phyloP scores from a whole-genome alignment of 768 basidiomycete genomes.

The Amanita muscaria region DNA sequence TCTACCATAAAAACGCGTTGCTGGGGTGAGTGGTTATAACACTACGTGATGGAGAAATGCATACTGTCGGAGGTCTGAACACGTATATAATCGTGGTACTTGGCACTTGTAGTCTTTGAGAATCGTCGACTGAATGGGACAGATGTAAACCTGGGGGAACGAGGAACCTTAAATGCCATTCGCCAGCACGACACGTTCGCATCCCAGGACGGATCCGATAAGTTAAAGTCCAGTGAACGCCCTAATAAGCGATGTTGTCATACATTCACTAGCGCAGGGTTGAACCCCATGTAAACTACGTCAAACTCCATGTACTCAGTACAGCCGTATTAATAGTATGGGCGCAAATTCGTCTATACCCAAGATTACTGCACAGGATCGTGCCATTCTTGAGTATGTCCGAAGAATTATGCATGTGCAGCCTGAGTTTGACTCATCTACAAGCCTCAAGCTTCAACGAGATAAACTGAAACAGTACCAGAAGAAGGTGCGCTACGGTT shows the following conservation, averaged over 20 bases:
- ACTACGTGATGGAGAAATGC: neutral
- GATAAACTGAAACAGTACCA: slow-evolving; percentile 96
- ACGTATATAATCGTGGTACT: slow-evolving; percentile 70
- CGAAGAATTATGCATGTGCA: slow-evolving; percentile 8
- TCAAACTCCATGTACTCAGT: slow-evolving; percentile 1
- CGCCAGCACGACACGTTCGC: neutral
- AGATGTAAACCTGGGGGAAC: neutral
- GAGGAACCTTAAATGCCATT: slow-evolving; percentile 6
- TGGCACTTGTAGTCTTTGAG: neutral
- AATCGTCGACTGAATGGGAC: neutral
- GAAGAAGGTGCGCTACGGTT: slow-evolving; percentile 55
- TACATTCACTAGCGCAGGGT: too few species aligned
- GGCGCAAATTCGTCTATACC: slow-evolving; percentile 67
- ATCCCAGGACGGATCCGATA: neutral
- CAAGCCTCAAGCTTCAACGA: slow-evolving; percentile 88
- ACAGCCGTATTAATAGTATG: slow-evolving; percentile 30
- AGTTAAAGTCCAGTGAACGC: too few species aligned
- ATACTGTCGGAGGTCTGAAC: slow-evolving; percentile 26
- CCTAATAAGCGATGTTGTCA: too few species aligned
- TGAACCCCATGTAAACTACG: neutral
- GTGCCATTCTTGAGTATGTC: slow-evolving; percentile 90
- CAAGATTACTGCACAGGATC: slow-evolving; percentile 89
- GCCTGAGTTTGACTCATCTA: slow-evolving; percentile 7
- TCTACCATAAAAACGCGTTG: slow-evolving; percentile 27
- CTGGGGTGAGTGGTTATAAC: neutral